Evolutionary conservation across 305 asterid species (phyloP), one percentile per base, ranked within the genome.

Genomic region (Salvia sclarea): DNA sequence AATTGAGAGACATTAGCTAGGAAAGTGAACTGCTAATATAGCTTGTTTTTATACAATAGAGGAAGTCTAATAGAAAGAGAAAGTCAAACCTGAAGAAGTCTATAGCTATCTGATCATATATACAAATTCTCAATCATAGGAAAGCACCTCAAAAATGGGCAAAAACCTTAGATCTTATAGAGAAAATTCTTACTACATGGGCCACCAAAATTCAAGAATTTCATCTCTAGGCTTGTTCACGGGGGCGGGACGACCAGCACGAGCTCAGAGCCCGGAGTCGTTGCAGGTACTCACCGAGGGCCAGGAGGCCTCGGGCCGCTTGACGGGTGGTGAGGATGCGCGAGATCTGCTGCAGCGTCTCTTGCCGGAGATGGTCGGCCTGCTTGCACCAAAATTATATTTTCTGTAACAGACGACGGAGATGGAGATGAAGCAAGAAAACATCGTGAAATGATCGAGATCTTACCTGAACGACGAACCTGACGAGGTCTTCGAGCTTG

Each of bases 341-440:
- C 64, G 80, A 86, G 75, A 89, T 84, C 85, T 82, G 96, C 73
- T 83, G 86, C 52, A 92, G 74, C 30, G 96, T 83, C 71, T 64
- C 86, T 82, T 84, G 82, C 55, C 96, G 86, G 69, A 92, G 89
- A 82, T 84, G 84, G 81, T 92, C 98, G n/a, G 96, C 98, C 96
- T 92, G 85, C 56, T 78, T 18, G 54, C 54, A 52, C 25, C 0
- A 28, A 61, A 52, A 62, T 28, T 10, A 14, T 9, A 12, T n/a
- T n/a, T n/a, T 2, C 8, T 38, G 37, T 22, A 7, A 41, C 6
- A 12, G 35, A 21, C 14, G 13, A 22, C 25, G 10, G 0, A 22
- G 67, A 28, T 17, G 56, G 12, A 37, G 25, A 17, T 22, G 14
- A 25, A 48, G 45, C 13, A 47, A 57, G 18, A 16, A 37, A 38